Conservation (phyloP, 2,329 filamentous ascomycete species). For the Herpotrichia juniperi region DNA sequence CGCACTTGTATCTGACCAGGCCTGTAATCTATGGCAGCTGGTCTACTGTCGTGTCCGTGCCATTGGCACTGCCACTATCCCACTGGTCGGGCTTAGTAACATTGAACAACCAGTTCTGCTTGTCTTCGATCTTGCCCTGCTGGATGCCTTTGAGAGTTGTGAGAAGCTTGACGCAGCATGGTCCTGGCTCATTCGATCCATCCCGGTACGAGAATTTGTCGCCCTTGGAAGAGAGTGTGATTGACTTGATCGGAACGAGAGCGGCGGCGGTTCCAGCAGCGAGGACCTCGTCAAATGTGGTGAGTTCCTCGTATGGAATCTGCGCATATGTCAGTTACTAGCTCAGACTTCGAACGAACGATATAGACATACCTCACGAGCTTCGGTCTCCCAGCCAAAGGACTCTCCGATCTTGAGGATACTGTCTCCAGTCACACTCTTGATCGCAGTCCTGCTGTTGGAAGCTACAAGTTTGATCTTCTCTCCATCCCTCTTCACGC, state of each 20-base stretch:
- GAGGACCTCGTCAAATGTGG: slow-evolving; percentile 77
- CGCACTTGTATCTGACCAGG: neutral
- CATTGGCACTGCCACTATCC: slow-evolving; percentile 26
- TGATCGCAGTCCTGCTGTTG: slow-evolving; percentile 85
- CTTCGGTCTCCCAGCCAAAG: slow-evolving; percentile 86
- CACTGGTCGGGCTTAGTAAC: slow-evolving; percentile 50
- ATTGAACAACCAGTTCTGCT: slow-evolving; percentile 71
- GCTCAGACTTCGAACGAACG: neutral
- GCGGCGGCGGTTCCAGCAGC: slow-evolving; percentile 92
- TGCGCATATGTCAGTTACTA: slow-evolving; percentile 33
- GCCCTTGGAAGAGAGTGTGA: slow-evolving; percentile 70
- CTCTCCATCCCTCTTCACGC: slow-evolving; percentile 67
- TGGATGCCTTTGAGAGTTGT: slow-evolving; percentile 84
- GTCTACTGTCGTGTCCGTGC: slow-evolving; percentile 36
- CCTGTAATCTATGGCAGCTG: slow-evolving; percentile 32
- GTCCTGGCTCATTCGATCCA: slow-evolving; percentile 72
- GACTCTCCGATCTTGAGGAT: slow-evolving; percentile 75
- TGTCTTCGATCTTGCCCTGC: slow-evolving; percentile 77
- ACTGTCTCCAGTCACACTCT: slow-evolving; percentile 82
- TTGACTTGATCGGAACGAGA: slow-evolving; percentile 88
- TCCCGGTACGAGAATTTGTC: slow-evolving; percentile 63
- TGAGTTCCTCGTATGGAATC: slow-evolving; percentile 71
- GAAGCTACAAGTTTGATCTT: slow-evolving; percentile 80
- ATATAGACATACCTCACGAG: slow-evolving; percentile 62
- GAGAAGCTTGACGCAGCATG: slow-evolving; percentile 74